Percentiles rank a stretch among this genome's conserved stretches.
Conservation (phyloP, 371 early-diverging fungal species). For the Synchytrium microbalum region DNA sequence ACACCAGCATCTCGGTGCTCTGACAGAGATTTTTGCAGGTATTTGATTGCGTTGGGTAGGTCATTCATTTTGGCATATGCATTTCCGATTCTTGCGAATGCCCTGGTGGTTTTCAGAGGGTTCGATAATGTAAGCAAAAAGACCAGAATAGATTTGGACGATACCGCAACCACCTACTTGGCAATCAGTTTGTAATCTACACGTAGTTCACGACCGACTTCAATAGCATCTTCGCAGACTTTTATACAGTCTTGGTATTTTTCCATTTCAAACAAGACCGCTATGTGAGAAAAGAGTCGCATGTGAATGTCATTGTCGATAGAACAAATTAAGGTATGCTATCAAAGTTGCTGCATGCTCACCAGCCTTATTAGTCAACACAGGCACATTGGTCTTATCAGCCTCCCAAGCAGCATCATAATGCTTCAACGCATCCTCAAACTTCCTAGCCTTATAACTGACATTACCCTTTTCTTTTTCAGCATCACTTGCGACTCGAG, state of each 20-base stretch:
- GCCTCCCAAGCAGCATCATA: slow-evolving; percentile 89
- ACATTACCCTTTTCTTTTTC: slow-evolving; percentile 89
- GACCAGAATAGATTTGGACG: not conserved
- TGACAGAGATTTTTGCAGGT: slow-evolving; percentile 83
- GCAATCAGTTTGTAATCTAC: slow-evolving; percentile 94
- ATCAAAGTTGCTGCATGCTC: too few species aligned
- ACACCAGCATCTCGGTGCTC: slow-evolving; percentile 94
- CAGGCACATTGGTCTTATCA: slow-evolving; percentile 79
- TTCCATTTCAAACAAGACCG: slow-evolving; percentile 91
- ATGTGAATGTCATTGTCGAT: too few species aligned
- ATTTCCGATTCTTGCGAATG: slow-evolving; percentile 84
- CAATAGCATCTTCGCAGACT: slow-evolving; percentile 85
- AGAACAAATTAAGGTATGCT: too few species aligned
- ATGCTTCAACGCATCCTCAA: slow-evolving; percentile 79
- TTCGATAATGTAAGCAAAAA: slow-evolving; percentile 1
- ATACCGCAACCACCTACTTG: slow-evolving; percentile 13
- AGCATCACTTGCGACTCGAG: slow-evolving; percentile 62
- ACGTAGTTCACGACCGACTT: slow-evolving; percentile 80
- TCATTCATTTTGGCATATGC: slow-evolving; percentile 77
- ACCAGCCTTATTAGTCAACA: slow-evolving; percentile 68
- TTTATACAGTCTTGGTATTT: slow-evolving; percentile 86
- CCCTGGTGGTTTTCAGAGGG: slow-evolving; percentile 36
- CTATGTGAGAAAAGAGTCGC: too few species aligned
- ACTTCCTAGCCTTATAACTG: slow-evolving; percentile 87
- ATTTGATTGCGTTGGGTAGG: slow-evolving; percentile 78